Evolutionary conservation across 331 rosid species (phyloP).

Genomic region (Quercus lobata): DNA sequence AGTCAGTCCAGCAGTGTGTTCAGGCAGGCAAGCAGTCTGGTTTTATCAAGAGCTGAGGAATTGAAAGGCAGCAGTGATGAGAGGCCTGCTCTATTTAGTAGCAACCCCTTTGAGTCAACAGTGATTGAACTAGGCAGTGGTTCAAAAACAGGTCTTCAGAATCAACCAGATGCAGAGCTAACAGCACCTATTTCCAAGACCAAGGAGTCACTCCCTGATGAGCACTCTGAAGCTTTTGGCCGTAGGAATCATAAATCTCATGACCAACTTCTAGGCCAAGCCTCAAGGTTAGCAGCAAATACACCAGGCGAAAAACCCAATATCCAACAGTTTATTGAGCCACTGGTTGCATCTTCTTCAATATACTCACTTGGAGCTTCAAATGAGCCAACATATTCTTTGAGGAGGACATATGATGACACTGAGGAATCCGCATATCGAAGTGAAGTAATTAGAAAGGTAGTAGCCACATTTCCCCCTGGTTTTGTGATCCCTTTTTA

Average conservation of each 20-base stretch:
- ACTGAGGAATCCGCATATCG: conserved; percentile 28
- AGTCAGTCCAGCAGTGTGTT: conserved; percentile 7
- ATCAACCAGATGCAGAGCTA: conserved; percentile 8
- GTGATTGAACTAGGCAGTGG: conserved; percentile 16
- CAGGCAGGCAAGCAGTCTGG: neutral
- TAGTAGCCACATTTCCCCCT: neutral
- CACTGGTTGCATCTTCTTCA: conserved; percentile 26
- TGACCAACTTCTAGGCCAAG: conserved; percentile 4
- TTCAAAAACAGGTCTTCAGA: conserved; percentile 14
- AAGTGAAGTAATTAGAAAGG: conserved; percentile 32
- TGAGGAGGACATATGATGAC: conserved; percentile 24
- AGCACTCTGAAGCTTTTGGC: conserved; percentile 26
- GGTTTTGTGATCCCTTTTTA: neutral
- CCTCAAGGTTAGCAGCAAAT: conserved; percentile 3
- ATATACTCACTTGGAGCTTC: conserved; percentile 53
- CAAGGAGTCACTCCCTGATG: conserved; percentile 12
- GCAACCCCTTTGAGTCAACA: neutral
- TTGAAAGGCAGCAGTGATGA: neutral
- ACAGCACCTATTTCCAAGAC: conserved; percentile 15
- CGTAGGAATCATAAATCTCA: neutral
- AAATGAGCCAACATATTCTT: conserved; percentile 22
- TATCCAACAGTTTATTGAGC: neutral
- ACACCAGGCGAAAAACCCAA: conserved; percentile 16
- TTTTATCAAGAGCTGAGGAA: conserved; percentile 10
- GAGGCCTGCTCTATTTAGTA: neutral